Evolutionary conservation across 192 early-diverging fungal genomes (phyloP), one percentile per base, ranked within the genome.

Genomic region (Spizellomyces sp.): DNA sequence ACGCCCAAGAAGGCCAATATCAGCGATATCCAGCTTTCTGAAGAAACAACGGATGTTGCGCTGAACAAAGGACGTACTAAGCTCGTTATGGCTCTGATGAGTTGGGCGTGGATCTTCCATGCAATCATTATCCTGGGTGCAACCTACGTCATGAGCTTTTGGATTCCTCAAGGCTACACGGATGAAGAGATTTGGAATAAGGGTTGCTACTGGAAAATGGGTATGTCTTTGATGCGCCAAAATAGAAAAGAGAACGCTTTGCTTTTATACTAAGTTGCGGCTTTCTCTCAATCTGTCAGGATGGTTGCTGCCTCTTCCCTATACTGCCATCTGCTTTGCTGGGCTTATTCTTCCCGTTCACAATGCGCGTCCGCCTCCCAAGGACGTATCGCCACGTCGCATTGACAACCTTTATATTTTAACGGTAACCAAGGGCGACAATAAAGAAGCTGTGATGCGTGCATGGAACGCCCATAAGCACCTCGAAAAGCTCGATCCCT

Each of bases 331-430:
- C 69, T 87, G 85, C 75, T 82, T 87, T 70, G 69, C 78, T 46
- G 85, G 85, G 45, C 77, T 87, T 41, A 66, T 73, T 12, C 48
- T 87, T 21, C 85, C 85, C 17, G 76, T 80, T 70, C 79, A 74
- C 65, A 83, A 81, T 21, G 75, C 82, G 0, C 77, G 77, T 54
- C 75, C 73, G 52, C 60, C 79, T 45, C 17, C 14, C 43, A 63
- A 57, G 27, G 62, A 22, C 42, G n/a, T 47, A 2, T 64, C 75
- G 52, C 68, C 68, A 4, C 76, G 85, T 9, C 73, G 78, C 0
- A 56, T 82, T 55, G 83, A 87, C 65, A 87, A 87, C 81, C 73
- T 87, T 45, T 87, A 87, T 77, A 81, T 87, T 57, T 65, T 84
- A 36, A 84, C 83, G 17, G 85, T 87, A 60, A 87, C 85, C 58